These are phyloP conservation scores for Pinus taeda DNA, from an alignment of 75 land plant genomes.

Conservation along the genomic window DNA sequence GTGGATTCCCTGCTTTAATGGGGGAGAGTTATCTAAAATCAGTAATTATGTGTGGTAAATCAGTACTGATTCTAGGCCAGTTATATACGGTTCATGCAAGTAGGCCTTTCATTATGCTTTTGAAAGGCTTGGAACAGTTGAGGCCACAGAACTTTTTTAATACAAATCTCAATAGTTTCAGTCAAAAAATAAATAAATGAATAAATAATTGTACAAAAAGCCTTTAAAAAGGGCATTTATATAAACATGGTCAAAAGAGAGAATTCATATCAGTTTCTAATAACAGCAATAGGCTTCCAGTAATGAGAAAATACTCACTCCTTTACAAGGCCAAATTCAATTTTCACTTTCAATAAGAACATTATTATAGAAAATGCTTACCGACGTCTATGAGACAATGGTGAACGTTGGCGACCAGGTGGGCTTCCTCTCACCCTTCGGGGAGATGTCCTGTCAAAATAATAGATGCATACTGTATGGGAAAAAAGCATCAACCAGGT, in stretches of 20 bases:
- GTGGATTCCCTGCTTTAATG: too few species aligned
- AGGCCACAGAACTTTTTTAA: too few species aligned
- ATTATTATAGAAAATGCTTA: constrained; percentile 16
- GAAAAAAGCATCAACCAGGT: not conserved
- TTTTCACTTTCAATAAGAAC: not conserved
- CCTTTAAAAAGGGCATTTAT: not conserved
- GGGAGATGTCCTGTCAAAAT: constrained; percentile 41
- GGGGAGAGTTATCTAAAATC: too few species aligned
- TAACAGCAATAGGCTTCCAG: not conserved
- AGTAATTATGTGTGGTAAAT: too few species aligned
- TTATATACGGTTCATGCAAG: too few species aligned
- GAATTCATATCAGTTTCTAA: not conserved
- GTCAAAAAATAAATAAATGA: too few species aligned
- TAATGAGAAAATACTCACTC: not conserved
- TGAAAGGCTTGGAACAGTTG: too few species aligned
- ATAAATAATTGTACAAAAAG: too few species aligned
- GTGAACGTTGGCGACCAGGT: constrained; percentile 70
- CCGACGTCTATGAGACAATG: constrained; percentile 77
- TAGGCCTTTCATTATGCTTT: too few species aligned
- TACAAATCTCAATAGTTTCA: too few species aligned
- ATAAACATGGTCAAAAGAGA: not conserved
- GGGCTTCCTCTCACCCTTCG: constrained; percentile 76
- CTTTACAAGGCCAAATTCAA: not conserved
- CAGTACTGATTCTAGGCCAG: too few species aligned
- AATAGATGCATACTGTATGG: not conserved